phyloP scores from a whole-genome alignment of 208 protist genomes.

The Vickermania ingenoplastis region DNA sequence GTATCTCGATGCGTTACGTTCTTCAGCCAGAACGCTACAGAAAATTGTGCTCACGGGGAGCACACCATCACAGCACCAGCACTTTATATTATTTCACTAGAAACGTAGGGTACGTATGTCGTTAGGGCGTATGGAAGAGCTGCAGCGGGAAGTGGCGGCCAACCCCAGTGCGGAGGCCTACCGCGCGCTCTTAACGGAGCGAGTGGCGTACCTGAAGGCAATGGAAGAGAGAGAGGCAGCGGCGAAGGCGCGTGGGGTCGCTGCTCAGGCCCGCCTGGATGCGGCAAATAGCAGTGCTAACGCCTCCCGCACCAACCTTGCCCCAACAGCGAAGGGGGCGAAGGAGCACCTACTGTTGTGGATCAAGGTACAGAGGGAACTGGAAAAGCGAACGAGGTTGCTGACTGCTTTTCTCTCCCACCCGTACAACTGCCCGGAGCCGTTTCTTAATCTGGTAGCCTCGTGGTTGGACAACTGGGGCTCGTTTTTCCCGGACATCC shows the following conservation, averaged over 20 bases:
- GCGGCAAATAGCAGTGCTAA: too few species aligned
- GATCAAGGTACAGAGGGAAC: constrained; percentile 25
- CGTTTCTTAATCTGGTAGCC: constrained; percentile 31
- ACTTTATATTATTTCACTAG: too few species aligned
- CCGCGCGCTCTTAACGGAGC: neutral
- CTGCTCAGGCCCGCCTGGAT: neutral
- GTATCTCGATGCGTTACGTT: too few species aligned
- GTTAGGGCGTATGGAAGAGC: neutral
- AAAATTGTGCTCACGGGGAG: too few species aligned
- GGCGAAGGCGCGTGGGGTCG: neutral
- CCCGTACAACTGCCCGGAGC: constrained; percentile 33
- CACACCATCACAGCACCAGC: too few species aligned
- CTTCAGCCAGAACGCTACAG: too few species aligned
- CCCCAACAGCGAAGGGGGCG: neutral
- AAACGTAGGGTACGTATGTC: too few species aligned
- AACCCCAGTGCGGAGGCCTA: neutral
- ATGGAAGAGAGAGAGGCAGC: neutral
- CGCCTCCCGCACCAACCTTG: neutral
- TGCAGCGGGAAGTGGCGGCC: neutral
- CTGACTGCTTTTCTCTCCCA: constrained; percentile 39
- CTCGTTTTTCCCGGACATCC: constrained; percentile 26
- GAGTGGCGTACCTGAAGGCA: neutral
- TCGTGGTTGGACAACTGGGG: constrained; percentile 57
- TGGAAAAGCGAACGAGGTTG: constrained; percentile 30
- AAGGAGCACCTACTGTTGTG: constrained; percentile 1